A percentile compares a stretch with the other conserved stretches of the same genome.
Conservation (phyloP, 202 grass and related monocot genomes). For the Panicum virgatum region DNA sequence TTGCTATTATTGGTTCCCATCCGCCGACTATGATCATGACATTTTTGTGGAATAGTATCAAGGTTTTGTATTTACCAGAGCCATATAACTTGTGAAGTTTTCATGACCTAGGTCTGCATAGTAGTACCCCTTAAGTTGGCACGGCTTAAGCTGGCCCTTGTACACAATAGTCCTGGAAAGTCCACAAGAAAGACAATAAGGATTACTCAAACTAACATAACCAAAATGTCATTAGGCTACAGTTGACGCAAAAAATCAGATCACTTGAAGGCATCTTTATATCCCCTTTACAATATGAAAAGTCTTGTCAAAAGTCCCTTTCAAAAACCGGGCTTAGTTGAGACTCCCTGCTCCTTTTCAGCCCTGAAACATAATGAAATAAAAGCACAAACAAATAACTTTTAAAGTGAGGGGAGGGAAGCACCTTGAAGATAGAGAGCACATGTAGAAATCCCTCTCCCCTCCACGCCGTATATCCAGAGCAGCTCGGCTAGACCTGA, state of each 20-base stretch:
- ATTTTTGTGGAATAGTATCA: conserved; percentile 52
- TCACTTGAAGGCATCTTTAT: not conserved
- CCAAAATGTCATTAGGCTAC: not conserved
- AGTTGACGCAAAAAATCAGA: not conserved
- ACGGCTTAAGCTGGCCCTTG: conserved; percentile 87
- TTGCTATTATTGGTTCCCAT: conserved; percentile 55
- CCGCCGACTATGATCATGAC: conserved; percentile 44
- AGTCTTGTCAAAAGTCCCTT: not conserved
- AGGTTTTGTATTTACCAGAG: conserved; percentile 90
- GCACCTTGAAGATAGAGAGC: conserved; percentile 94
- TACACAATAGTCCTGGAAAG: conserved; percentile 81
- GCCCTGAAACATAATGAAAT: conserved; percentile 4
- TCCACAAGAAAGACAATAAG: conserved; percentile 35
- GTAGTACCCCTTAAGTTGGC: conserved; percentile 86
- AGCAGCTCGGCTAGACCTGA: conserved; percentile 62
- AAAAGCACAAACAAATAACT: not conserved
- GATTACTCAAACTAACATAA: conserved; percentile 25
- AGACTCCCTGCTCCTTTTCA: not conserved
- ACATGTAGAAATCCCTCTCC: conserved; percentile 87
- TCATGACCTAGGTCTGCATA: conserved; percentile 89
- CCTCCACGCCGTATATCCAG: conserved; percentile 66
- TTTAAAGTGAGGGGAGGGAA: conserved; percentile 31
- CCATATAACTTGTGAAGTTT: conserved; percentile 96
- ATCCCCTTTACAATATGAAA: not conserved
- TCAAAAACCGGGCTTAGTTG: not conserved